A percentile compares a stretch with the other conserved stretches of the same genome.
phyloP scores from a whole-genome alignment of 2,329 filamentous ascomycete species.

The Albophoma yamanashiensis region DNA sequence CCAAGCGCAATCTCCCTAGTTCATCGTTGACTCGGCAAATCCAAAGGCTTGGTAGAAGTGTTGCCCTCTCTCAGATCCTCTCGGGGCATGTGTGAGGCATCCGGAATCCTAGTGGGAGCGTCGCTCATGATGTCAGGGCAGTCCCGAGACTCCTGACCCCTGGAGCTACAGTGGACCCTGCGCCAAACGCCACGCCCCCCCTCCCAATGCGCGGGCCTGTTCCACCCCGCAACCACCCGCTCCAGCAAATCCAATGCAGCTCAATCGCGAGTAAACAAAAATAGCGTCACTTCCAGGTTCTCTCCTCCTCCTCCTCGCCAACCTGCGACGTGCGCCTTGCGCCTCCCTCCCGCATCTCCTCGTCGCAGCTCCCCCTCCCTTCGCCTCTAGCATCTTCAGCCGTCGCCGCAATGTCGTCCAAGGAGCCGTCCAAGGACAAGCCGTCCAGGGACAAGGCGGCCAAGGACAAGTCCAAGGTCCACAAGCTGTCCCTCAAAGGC shows the following conservation, averaged over 20 bases:
- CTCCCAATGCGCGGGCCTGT: neutral
- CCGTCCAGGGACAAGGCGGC: slow-evolving; percentile 15
- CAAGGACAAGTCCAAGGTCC: slow-evolving; percentile 75
- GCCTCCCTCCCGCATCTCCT: neutral
- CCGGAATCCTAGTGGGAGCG: too few species aligned
- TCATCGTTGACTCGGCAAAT: too few species aligned
- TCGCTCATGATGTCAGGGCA: neutral
- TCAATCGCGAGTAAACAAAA: slow-evolving; percentile 1
- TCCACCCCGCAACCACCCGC: neutral
- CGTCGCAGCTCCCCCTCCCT: neutral
- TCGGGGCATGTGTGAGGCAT: too few species aligned
- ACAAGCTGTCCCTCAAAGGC: slow-evolving; percentile 87
- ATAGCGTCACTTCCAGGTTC: neutral
- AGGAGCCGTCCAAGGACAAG: slow-evolving; percentile 15
- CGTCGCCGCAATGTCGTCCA: slow-evolving; percentile 17
- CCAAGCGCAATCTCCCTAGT: too few species aligned
- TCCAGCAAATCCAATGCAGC: neutral
- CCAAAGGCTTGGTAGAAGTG: too few species aligned
- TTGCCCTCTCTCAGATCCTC: too few species aligned
- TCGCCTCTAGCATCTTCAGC: too few species aligned
- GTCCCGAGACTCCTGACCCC: neutral
- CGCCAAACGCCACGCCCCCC: neutral
- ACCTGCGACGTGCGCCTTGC: neutral
- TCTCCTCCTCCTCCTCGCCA: neutral
- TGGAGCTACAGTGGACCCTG: neutral